Conservation (phyloP, 495 filamentous ascomycete genomes). For the Chaetomium fimeti region DNA sequence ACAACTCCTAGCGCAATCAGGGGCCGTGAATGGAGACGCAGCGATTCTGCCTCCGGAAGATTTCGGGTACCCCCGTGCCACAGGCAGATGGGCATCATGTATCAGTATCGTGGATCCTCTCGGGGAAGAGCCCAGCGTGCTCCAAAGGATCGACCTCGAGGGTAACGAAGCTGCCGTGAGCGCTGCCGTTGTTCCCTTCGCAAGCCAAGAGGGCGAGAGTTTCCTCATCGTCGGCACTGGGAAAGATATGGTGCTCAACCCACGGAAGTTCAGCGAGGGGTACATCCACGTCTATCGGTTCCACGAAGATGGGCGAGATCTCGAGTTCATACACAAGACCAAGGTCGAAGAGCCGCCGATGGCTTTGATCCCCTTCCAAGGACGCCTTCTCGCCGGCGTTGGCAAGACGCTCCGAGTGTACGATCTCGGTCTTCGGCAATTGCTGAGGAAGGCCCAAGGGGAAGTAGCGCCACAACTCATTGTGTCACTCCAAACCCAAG, state of each 20-base stretch:
- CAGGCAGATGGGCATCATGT: conserved; percentile 90
- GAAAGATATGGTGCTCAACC: conserved; percentile 74
- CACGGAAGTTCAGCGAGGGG: conserved; percentile 70
- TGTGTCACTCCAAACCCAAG: conserved; percentile 83
- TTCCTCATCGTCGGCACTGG: conserved; percentile 93
- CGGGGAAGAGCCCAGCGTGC: conserved; percentile 61
- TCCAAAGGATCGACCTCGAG: conserved; percentile 74
- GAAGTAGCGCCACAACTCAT: conserved; percentile 78
- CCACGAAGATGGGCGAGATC: conserved; percentile 74
- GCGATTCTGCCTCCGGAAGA: conserved; percentile 71
- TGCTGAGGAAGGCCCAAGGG: conserved; percentile 87
- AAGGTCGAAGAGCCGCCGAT: conserved; percentile 83
- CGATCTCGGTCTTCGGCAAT: conserved; percentile 84
- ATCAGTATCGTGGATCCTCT: conserved; percentile 87
- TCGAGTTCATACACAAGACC: conserved; percentile 97
- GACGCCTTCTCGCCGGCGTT: conserved; percentile 78
- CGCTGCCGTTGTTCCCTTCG: conserved; percentile 76
- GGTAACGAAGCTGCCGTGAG: conserved; percentile 93
- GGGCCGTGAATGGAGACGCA: conserved; percentile 67
- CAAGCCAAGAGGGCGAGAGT: conserved; percentile 80
- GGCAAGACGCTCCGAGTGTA: conserved; percentile 81
- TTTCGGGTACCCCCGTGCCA: conserved; percentile 82
- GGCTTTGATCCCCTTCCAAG: conserved; percentile 88
- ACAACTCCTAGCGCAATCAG: conserved; percentile 64
- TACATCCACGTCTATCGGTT: conserved; percentile 94